These are phyloP conservation scores for Seiridium unicorne DNA, from an alignment of 2,329 filamentous ascomycete species.

Conservation along the genomic window DNA sequence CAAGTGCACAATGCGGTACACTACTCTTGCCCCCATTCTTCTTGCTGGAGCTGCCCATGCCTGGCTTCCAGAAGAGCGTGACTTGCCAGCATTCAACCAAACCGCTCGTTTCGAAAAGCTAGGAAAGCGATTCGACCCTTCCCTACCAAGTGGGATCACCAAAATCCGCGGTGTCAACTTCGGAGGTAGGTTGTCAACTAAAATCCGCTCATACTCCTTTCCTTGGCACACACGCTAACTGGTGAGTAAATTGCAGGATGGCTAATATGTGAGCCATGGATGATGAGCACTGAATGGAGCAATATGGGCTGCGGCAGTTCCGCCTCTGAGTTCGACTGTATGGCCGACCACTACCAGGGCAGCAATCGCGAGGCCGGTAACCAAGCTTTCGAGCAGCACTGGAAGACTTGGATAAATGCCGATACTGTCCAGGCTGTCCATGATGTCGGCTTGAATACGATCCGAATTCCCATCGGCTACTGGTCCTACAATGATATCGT, in stretches of 20 bases:
- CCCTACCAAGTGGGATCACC: slow-evolving; percentile 17
- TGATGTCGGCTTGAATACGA: slow-evolving; percentile 20
- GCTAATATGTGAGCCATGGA: slow-evolving; percentile 18
- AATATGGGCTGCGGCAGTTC: slow-evolving; percentile 18
- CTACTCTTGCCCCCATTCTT: slow-evolving; percentile 17
- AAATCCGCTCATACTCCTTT: no score
- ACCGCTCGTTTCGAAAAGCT: slow-evolving; percentile 28
- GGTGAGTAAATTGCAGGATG: slow-evolving; percentile 11
- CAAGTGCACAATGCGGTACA: background rate
- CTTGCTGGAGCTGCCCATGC: slow-evolving; percentile 20
- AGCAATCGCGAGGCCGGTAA: slow-evolving; percentile 17
- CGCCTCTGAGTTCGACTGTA: slow-evolving; percentile 19
- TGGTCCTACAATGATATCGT: slow-evolving; percentile 21
- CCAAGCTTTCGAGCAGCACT: slow-evolving; percentile 18
- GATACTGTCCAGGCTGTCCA: slow-evolving; percentile 19
- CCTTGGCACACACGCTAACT: no score
- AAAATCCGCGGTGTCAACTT: slow-evolving; percentile 24
- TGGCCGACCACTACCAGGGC: slow-evolving; percentile 18
- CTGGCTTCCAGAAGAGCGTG: slow-evolving; percentile 29
- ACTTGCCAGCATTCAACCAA: slow-evolving; percentile 30
- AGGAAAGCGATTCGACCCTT: slow-evolving; percentile 29
- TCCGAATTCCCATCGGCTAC: slow-evolving; percentile 21
- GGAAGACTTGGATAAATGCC: slow-evolving; percentile 17
- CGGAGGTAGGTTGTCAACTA: slow-evolving; percentile 13
- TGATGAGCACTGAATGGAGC: slow-evolving; percentile 19